Base-by-base conservation (phyloP, 306 rosid species). In the Lotus japonicus region DNA sequence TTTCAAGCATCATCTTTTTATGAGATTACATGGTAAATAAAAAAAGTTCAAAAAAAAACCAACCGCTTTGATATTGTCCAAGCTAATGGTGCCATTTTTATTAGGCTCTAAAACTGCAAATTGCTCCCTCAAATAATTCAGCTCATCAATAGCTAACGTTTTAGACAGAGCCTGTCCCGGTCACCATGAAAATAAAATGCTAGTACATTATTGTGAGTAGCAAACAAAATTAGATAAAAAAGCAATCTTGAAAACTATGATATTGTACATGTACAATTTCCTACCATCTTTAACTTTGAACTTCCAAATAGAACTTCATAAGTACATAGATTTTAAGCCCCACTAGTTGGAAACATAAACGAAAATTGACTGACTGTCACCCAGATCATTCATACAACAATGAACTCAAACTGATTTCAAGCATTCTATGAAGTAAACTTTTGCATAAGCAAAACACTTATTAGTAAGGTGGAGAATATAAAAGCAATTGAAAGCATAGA, bases 31-130 rank as follows among this genome's bases (percentile, higher is more conserved):
- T 68, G 15, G 55, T 55, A 39, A 33, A 31, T 48, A 48, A 53
- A 41, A 49, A 67, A 15, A 58, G 11, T 64, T 46, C n/a, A 59
- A 69, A 86, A 86, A 62, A 74, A 78, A 78, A 83, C 94, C 58
- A 49, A 92, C 98, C 88, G 7, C 66, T 89, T 92, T 92, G 71
- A 92, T 82, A 74, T 83, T 92, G 55, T 92, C 98, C 74, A 89
- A 73, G 83, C 82, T 80, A 70, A 92, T 87, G 57, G 95, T 76
- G 73, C 87, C 86, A 63, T 73, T 89, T 83, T 86, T 89, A 79
- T 79, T 88, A 70, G 98, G 96, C 82, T 86, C 91, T 79, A 89
- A 77, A 18, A 87, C 84, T 4, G 80, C 68, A 77, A 85, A 94
- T 69, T 90, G 99, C 81, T 81, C 88, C 81, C 80, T 85, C 75